Base-by-base conservation (phyloP, 306 rosid genomes). In the Casuarina glauca region DNA sequence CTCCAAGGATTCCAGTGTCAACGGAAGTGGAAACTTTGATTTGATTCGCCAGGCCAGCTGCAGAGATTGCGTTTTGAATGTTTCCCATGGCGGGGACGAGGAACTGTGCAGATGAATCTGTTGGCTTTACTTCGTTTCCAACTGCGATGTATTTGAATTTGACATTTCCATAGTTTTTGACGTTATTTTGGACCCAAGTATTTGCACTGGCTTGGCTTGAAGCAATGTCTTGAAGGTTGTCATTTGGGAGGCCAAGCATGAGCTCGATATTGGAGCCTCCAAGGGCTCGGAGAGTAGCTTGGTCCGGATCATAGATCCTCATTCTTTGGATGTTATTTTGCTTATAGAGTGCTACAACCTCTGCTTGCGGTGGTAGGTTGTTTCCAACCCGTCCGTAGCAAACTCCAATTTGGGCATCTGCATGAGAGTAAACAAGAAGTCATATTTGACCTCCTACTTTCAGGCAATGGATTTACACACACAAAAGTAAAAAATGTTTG, bases 321-420 rank as follows among this genome's bases (percentile, higher is more conserved):
- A 20, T 20, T 20, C 26, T 20, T 20, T 20, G 26, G 26, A 20
- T 20, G 26, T 20, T 20, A 20, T 20, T 20, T 20, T 20, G 26
- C 26, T 20, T 20, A 20, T 1, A 85, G 12, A 85, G 82, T 4
- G 2, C 1, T 32, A 82, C 75, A 1, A 88, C 91, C 82, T 90
- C 91, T 38, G 41, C 5, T 46, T 77, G 63, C 0, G 86, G 4
- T 16, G 89, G 87, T 62, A 86, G 78, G 81, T 85, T 45, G 60
- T 84, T 41, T n/a, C 82, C 89, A 3, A 73, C 8, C 53, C 60
- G 73, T 69, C 94, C 92, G 71, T 90, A 88, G 26, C 86, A 84
- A 53, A 90, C 88, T 10, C 88, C 92, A 49, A 80, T 76, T 62
- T 87, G 78, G 17, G 93, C 87, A 39, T 19, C 86, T 80, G 75